These are phyloP conservation scores for Pogostemon cablin DNA, from an alignment of 257 asterid genomes.

Conservation along the genomic window DNA sequence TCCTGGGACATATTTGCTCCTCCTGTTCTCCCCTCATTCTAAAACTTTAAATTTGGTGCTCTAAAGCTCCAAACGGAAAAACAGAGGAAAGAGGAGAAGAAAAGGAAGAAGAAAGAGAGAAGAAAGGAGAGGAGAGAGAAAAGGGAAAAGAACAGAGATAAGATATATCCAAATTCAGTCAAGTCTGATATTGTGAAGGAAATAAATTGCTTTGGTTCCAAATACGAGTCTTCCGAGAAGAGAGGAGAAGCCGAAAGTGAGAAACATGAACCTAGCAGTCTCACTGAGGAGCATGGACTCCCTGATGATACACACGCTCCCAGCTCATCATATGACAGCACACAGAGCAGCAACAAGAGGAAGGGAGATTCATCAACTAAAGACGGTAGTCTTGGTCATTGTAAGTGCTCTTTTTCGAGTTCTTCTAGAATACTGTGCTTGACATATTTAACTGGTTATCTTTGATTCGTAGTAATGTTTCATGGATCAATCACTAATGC, in stretches of 20 bases:
- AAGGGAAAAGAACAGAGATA: slow-evolving; percentile 32
- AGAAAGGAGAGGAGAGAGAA: slow-evolving; percentile 23
- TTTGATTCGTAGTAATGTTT: too few species aligned
- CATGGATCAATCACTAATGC: too few species aligned
- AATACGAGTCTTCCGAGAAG: slow-evolving; percentile 30
- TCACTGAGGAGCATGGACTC: slow-evolving; percentile 60
- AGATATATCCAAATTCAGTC: slow-evolving; percentile 30
- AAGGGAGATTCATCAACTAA: slow-evolving; percentile 44
- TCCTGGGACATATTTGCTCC: slow-evolving; percentile 30
- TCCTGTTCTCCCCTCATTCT: slow-evolving; percentile 39
- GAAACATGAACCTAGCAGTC: slow-evolving; percentile 57
- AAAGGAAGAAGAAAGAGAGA: slow-evolving; percentile 30
- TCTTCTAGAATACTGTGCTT: neutral
- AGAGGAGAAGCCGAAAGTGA: slow-evolving; percentile 39
- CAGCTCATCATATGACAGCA: slow-evolving; percentile 68
- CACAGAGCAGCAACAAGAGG: slow-evolving; percentile 64
- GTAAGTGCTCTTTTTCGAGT: slow-evolving; percentile 24
- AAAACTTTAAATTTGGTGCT: slow-evolving; percentile 64
- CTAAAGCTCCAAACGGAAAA: slow-evolving; percentile 67
- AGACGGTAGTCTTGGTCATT: slow-evolving; percentile 37
- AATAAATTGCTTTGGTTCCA: slow-evolving; percentile 18
- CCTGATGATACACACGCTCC: slow-evolving; percentile 44
- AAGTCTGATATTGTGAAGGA: slow-evolving; percentile 19
- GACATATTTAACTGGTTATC: neutral
- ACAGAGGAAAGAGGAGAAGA: slow-evolving; percentile 41